Conservation (phyloP, 2,329 filamentous ascomycete species). For the Amylocarpus encephaloides region DNA sequence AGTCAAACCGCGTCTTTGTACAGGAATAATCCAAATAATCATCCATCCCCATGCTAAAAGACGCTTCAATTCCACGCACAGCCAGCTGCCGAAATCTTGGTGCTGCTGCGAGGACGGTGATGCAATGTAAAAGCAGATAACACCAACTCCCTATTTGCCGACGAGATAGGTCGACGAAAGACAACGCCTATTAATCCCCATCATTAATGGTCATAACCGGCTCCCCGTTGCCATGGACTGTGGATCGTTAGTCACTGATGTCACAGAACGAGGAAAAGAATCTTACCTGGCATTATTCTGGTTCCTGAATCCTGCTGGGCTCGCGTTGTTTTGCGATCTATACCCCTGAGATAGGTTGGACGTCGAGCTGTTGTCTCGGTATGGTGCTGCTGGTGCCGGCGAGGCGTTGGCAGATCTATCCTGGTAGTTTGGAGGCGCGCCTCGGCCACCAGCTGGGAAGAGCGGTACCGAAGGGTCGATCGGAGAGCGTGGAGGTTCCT, state of each 20-base stretch:
- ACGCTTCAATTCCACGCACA: constrained; percentile 6
- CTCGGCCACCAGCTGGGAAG: constrained; percentile 38
- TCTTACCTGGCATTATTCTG: constrained; percentile 43
- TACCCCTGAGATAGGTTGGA: constrained; percentile 32
- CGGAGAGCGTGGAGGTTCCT: constrained; percentile 39
- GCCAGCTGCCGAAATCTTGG: constrained; percentile 1
- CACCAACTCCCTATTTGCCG: constrained; percentile 24
- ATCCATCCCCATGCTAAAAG: constrained; percentile 2
- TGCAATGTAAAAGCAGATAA: constrained; percentile 27
- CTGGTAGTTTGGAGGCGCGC: constrained; percentile 29
- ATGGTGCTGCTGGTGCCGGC: constrained; percentile 21
- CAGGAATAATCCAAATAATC: constrained; percentile 4
- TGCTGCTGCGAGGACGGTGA: constrained; percentile 12
- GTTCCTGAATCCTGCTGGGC: constrained; percentile 35
- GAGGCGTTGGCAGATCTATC: constrained; percentile 22
- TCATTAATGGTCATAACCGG: constrained; percentile 47
- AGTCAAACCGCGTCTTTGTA: not conserved
- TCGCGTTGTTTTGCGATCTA: constrained; percentile 37
- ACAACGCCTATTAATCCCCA: constrained; percentile 26
- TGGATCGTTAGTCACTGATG: constrained; percentile 14
- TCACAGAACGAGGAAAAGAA: not conserved
- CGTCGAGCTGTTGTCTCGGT: constrained; percentile 31
- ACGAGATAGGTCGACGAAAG: constrained; percentile 13
- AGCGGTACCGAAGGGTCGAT: constrained; percentile 45
- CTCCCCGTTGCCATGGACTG: constrained; percentile 52